Percentiles rank a stretch among this genome's conserved stretches.
Evolutionary conservation across 306 rosid genomes (phyloP).

Genomic region (Quercus berberidifolia): DNA sequence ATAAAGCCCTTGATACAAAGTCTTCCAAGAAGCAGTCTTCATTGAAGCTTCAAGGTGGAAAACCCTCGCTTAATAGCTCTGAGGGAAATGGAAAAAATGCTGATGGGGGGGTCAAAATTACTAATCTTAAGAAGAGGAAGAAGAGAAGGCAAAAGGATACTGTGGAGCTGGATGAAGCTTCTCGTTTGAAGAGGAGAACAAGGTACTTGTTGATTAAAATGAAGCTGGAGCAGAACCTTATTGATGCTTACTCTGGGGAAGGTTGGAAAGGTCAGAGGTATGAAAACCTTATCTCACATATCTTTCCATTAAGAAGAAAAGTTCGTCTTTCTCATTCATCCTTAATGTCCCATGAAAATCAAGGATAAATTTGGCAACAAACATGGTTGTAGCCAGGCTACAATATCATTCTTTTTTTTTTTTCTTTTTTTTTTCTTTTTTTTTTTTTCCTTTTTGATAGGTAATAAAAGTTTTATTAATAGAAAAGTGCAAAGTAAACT

Average conservation of each 20-base stretch:
- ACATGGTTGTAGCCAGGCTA: too few relatives aligned
- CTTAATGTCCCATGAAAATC: too few relatives aligned
- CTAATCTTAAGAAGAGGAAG: constrained; percentile 38
- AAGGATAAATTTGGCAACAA: too few relatives aligned
- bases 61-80: constrained; percentile 23
- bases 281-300: constrained; percentile 1
- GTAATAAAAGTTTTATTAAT: too few relatives aligned
- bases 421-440: too few relatives aligned
- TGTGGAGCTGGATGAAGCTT: constrained; percentile 65
- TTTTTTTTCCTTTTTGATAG: too few relatives aligned
- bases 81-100: constrained; percentile 27
- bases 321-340: too few relatives aligned
- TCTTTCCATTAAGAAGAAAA: background rate
- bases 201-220: constrained; percentile 77
- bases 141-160: constrained; percentile 41
- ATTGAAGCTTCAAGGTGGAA: constrained; percentile 30
- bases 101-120: constrained; percentile 34
- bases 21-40: constrained; percentile 40
- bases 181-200: constrained; percentile 76
- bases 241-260: constrained; percentile 91
- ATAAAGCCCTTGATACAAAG: constrained; percentile 24
- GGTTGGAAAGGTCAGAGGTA: constrained; percentile 99
- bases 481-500: too few relatives aligned
- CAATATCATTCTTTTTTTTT: too few relatives aligned
- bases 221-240: constrained; percentile 88